These are phyloP conservation scores for Cornus kousa DNA, from an alignment of 148 eudicot species.

Conservation along the genomic window DNA sequence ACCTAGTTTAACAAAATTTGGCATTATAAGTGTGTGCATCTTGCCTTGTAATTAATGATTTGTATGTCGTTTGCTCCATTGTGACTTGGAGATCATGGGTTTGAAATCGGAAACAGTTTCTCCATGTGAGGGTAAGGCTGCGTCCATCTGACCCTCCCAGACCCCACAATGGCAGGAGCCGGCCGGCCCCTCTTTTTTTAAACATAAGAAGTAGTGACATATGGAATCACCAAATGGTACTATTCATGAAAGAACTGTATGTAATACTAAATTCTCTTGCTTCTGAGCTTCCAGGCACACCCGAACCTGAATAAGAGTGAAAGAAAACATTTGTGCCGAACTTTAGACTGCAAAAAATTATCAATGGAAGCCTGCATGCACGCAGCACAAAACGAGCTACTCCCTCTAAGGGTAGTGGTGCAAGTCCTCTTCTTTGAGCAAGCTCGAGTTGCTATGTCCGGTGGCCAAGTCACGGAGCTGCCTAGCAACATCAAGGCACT, in stretches of 20 bases:
- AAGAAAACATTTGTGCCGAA: conserved; percentile 67
- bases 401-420: conserved; percentile 73
- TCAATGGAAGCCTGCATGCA: conserved; percentile 67
- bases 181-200: no score
- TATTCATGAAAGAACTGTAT: neutral
- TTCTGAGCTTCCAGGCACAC: conserved; percentile 49
- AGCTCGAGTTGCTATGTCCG: conserved; percentile 55
- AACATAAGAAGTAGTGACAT: neutral
- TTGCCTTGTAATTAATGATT: neutral
- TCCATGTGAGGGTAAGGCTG: no score
- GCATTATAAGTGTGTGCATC: no score
- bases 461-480: conserved; percentile 49
- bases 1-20: no score
- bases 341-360: conserved; percentile 72
- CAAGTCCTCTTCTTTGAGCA: conserved; percentile 95
- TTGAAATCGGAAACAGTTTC: no score
- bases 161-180: no score
- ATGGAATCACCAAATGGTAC: neutral
- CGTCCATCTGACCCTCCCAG: no score
- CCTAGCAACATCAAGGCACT: conserved; percentile 72
- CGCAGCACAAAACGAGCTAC: conserved; percentile 79
- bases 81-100: no score
- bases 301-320: conserved; percentile 66
- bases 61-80: neutral
- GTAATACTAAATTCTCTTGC: neutral